phyloP scores from a whole-genome alignment of 495 filamentous ascomycete species.

The Neurospora sp. region DNA sequence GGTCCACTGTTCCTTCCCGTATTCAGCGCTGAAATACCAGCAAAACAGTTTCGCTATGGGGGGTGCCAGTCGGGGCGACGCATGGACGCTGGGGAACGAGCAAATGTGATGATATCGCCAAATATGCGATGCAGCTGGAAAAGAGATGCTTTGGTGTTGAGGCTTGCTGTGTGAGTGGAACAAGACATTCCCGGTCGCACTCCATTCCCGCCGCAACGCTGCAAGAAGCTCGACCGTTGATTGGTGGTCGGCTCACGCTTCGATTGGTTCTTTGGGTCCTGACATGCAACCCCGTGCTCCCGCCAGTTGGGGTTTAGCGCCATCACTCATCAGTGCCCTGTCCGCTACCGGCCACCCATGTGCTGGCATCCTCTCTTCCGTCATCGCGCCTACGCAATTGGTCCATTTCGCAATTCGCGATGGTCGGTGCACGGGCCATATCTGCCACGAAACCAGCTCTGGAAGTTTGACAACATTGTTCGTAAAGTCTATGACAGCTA shows the following conservation, averaged over 20 bases:
- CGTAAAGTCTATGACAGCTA: neutral
- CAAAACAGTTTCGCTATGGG: neutral
- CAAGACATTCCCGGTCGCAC: neutral
- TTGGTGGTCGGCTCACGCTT: neutral
- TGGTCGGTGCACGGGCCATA: neutral
- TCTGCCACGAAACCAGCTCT: neutral
- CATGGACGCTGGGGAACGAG: neutral
- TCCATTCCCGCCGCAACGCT: neutral
- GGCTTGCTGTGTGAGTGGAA: neutral
- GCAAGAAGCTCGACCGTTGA: neutral
- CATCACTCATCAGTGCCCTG: neutral
- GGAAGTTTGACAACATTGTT: neutral
- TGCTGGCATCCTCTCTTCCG: neutral
- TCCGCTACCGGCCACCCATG: neutral
- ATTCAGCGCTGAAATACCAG: neutral
- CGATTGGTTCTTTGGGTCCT: neutral
- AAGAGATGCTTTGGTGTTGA: neutral
- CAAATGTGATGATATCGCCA: neutral
- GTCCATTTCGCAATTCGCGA: neutral
- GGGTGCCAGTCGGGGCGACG: neutral
- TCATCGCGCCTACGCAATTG: neutral
- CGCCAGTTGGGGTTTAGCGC: neutral
- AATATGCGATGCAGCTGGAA: neutral
- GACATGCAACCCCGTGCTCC: neutral
- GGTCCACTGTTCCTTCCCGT: neutral